phyloP scores from a whole-genome alignment of 176 grass and related monocot genomes.

The Oryza glumipatula region DNA sequence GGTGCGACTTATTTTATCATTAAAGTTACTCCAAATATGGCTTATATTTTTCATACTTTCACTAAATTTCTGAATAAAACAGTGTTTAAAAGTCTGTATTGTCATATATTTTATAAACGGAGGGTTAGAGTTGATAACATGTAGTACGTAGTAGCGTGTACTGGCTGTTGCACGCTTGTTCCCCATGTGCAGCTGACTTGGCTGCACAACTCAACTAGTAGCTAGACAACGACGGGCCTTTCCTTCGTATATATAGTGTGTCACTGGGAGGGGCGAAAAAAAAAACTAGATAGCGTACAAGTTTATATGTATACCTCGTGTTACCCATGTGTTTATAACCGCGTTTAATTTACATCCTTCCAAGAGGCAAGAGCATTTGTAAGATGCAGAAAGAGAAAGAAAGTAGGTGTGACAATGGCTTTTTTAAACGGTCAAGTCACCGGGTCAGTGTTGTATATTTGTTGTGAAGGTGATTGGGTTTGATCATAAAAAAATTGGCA shows the following conservation, averaged over 20 bases:
- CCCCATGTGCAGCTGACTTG: constrained; percentile 36
- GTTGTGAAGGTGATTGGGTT: background rate
- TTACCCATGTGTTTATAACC: background rate
- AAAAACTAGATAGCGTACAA: background rate
- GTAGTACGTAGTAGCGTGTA: background rate
- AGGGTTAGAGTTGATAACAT: background rate
- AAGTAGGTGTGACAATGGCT: background rate
- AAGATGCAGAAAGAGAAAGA: background rate
- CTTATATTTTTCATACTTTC: too few relatives aligned
- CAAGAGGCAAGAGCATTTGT: background rate
- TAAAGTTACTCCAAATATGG: too few relatives aligned
- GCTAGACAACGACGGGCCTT: background rate
- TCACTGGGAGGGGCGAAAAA: too few relatives aligned
- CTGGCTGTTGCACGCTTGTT: constrained; percentile 37
- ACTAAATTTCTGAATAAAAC: too few relatives aligned
- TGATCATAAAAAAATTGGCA: too few relatives aligned
- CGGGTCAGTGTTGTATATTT: background rate
- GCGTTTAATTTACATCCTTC: background rate
- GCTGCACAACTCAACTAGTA: background rate
- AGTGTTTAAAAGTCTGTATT: too few relatives aligned
- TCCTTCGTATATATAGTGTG: background rate
- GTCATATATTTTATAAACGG: too few relatives aligned
- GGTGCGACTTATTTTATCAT: too few relatives aligned
- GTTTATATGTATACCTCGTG: background rate
- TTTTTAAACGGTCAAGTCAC: too few relatives aligned